phyloP scores from a whole-genome alignment of 768 basidiomycete species.

The Tricholomella constricta region DNA sequence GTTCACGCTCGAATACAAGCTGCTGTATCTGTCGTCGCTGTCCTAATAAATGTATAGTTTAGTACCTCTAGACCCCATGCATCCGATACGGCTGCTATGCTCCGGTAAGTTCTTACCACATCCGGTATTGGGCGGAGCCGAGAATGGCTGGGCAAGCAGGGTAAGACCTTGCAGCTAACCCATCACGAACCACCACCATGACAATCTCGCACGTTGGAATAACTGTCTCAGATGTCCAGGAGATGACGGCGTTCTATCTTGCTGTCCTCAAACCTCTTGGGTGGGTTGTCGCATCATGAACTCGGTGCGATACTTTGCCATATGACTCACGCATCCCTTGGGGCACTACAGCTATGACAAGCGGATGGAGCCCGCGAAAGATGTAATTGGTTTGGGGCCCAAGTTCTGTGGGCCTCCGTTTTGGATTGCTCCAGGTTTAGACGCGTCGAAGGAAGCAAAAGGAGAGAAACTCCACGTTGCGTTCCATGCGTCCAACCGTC shows the following conservation, averaged over 20 bases:
- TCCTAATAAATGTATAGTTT: no score
- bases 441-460: neutral
- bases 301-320: no score
- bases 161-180: no score
- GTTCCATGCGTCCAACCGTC: constrained; percentile 4
- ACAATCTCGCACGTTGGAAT: constrained; percentile 4
- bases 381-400: constrained; percentile 1
- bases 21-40: no score
- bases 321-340: neutral
- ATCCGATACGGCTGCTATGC: no score
- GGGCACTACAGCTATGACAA: neutral
- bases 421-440: neutral
- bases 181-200: neutral
- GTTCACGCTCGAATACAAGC: no score
- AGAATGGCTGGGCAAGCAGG: no score
- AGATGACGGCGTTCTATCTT: constrained; percentile 1
- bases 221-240: neutral
- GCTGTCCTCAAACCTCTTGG: constrained; percentile 1
- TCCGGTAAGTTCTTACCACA: no score
- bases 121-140: neutral
- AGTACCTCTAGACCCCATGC: no score
- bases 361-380: neutral
- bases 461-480: constrained; percentile 1
- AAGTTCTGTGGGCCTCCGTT: neutral
- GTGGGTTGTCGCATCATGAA: neutral